Evolutionary conservation across 2,329 filamentous ascomycete species (phyloP).

Genomic region (Clonostachys rhizophaga): DNA sequence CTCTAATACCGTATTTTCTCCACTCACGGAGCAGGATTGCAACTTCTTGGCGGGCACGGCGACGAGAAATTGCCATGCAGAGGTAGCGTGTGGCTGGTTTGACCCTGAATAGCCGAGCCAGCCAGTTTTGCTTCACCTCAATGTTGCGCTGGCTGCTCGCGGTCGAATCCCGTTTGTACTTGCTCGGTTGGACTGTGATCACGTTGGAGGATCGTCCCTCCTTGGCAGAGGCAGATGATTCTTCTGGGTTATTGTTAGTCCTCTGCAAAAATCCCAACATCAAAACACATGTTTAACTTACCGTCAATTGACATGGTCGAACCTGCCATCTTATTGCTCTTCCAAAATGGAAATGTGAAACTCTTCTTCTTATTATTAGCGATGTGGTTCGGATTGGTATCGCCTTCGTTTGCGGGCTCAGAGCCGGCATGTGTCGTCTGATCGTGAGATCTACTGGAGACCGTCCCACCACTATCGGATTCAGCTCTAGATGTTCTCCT

Average conservation of each 20-base stretch:
- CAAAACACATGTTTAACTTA: constrained; percentile 15
- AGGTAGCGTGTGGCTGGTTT: constrained; percentile 75
- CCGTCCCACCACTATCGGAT: constrained; percentile 5
- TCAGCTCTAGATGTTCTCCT: constrained; percentile 36
- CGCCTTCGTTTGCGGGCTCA: constrained; percentile 1
- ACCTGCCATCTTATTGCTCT: constrained; percentile 37
- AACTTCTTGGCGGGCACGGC: constrained; percentile 72
- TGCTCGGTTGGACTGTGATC: constrained; percentile 6
- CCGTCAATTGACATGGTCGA: constrained; percentile 38
- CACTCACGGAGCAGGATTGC: constrained; percentile 72
- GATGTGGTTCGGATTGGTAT: background rate
- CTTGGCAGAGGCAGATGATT: background rate
- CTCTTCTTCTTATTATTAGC: constrained; percentile 38
- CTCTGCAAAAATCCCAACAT: background rate
- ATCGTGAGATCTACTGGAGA: constrained; percentile 1
- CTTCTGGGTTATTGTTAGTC: background rate
- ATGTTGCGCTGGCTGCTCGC: constrained; percentile 41
- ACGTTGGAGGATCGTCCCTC: background rate
- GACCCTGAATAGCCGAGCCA: constrained; percentile 82
- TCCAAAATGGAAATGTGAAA: constrained; percentile 53
- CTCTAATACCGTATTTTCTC: constrained; percentile 75
- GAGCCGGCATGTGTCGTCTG: constrained; percentile 1
- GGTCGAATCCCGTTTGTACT: constrained; percentile 8
- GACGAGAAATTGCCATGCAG: constrained; percentile 66
- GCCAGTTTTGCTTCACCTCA: constrained; percentile 76